Evolutionary conservation across 495 filamentous ascomycete genomes (phyloP).

Genomic region (Alectoria sarmentosa): DNA sequence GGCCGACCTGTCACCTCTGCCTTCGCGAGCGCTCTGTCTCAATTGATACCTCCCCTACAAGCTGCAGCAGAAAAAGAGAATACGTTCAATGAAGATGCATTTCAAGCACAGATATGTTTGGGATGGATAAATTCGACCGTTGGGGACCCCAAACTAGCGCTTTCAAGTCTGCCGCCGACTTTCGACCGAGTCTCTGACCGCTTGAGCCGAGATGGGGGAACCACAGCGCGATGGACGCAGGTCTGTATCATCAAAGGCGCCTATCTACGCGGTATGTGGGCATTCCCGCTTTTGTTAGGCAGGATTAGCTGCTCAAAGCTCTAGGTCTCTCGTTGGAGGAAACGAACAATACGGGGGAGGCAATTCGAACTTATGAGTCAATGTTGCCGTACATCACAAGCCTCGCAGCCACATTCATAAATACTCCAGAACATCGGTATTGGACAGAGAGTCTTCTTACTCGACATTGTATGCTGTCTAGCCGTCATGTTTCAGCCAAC

Average conservation of each 20-base stretch:
- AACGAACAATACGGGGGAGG: slow-evolving; percentile 46
- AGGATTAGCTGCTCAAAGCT: background rate
- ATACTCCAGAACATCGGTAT: slow-evolving; percentile 50
- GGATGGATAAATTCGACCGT: slow-evolving; percentile 77
- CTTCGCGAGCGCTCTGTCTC: slow-evolving; percentile 47
- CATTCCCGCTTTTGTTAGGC: background rate
- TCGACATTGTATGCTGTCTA: slow-evolving; percentile 59
- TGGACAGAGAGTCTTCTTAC: slow-evolving; percentile 76
- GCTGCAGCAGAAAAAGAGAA: slow-evolving; percentile 59
- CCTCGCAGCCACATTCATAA: slow-evolving; percentile 28
- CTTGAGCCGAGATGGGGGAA: slow-evolving; percentile 40
- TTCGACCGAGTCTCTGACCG: slow-evolving; percentile 46
- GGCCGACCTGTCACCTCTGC: slow-evolving; percentile 38
- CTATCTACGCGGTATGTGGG: slow-evolving; percentile 57
- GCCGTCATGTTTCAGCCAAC: slow-evolving; percentile 30
- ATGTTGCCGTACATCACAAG: slow-evolving; percentile 46
- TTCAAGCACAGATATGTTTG: slow-evolving; percentile 72
- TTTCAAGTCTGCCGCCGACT: slow-evolving; percentile 54
- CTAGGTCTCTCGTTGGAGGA: slow-evolving; percentile 54
- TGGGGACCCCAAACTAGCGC: slow-evolving; percentile 56
- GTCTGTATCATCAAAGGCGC: slow-evolving; percentile 72
- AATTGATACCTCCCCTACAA: slow-evolving; percentile 52
- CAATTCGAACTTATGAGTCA: slow-evolving; percentile 55
- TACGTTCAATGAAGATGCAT: slow-evolving; percentile 56
- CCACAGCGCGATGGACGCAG: slow-evolving; percentile 62